phyloP scores from a whole-genome alignment of 371 early-diverging fungal genomes.

The Capillidium rhysosporum region DNA sequence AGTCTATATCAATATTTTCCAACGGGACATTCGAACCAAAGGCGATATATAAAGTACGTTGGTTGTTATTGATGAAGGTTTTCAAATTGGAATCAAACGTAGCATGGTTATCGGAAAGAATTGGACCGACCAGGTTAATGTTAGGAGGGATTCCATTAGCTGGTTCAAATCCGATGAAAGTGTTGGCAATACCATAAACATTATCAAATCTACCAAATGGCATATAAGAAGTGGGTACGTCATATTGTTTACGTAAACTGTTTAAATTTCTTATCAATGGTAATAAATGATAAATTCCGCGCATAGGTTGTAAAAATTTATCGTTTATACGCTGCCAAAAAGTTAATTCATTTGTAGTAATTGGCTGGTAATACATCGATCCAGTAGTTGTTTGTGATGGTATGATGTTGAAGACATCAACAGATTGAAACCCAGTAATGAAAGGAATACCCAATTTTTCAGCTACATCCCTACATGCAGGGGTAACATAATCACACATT shows the following conservation, averaged over 20 bases:
- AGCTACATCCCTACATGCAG: conserved; percentile 3
- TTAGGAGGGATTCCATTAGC: background rate
- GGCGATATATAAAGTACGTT: background rate
- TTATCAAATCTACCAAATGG: background rate
- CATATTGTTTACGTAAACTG: background rate
- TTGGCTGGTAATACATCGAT: no score
- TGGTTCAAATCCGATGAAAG: conserved; percentile 1
- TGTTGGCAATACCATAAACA: background rate
- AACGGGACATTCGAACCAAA: conserved; percentile 2
- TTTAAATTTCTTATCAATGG: background rate
- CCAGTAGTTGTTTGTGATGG: no score
- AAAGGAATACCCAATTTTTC: background rate
- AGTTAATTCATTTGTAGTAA: background rate
- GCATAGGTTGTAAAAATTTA: background rate
- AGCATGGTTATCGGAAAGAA: background rate
- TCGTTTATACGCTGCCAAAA: background rate
- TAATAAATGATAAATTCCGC: background rate
- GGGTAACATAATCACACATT: conserved; percentile 5
- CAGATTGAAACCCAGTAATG: background rate
- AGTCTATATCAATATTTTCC: background rate
- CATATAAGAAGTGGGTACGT: background rate
- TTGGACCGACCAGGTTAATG: conserved; percentile 1
- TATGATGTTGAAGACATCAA: background rate
- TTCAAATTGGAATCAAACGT: background rate
- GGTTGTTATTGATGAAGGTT: background rate